These are phyloP conservation scores for Cystobasidium slooffiae DNA, from an alignment of 1,284 basidiomycete species.

Conservation along the genomic window DNA sequence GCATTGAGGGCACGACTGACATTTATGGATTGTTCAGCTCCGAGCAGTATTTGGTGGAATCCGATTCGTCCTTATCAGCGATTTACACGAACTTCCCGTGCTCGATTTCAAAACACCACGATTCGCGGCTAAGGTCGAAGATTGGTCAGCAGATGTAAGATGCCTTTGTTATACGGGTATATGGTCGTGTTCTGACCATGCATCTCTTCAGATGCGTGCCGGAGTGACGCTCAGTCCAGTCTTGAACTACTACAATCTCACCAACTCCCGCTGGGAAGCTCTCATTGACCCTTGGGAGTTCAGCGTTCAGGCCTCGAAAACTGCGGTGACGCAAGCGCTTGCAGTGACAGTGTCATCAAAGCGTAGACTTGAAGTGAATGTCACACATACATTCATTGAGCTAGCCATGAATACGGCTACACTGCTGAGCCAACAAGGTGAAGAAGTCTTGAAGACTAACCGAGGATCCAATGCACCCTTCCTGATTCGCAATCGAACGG, in stretches of 20 bases:
- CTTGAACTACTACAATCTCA: constrained; percentile 95
- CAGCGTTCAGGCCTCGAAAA: constrained; percentile 69
- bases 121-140: constrained; percentile 80
- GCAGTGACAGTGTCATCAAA: constrained; percentile 70
- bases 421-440: constrained; percentile 74
- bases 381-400: constrained; percentile 90
- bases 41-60: constrained; percentile 85
- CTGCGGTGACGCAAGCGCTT: constrained; percentile 45
- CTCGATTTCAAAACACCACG: constrained; percentile 85
- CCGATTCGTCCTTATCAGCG: constrained; percentile 90
- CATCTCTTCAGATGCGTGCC: constrained; percentile 69
- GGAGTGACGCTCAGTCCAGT: constrained; percentile 77
- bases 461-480: constrained; percentile 92
- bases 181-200: constrained; percentile 20
- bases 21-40: constrained; percentile 61
- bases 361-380: constrained; percentile 86
- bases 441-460: constrained; percentile 70
- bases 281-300: constrained; percentile 97
- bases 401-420: constrained; percentile 75
- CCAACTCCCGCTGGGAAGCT: constrained; percentile 99
- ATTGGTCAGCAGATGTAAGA: constrained; percentile 90
- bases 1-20: background rate
- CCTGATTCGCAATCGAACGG: constrained; percentile 87
- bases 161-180: background rate
- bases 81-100: constrained; percentile 92